A percentile compares a stretch with the other conserved stretches of the same genome.
Evolutionary conservation across 108 stramenopile genomes (phyloP).

Genomic region (Skeletonema menzelii): DNA sequence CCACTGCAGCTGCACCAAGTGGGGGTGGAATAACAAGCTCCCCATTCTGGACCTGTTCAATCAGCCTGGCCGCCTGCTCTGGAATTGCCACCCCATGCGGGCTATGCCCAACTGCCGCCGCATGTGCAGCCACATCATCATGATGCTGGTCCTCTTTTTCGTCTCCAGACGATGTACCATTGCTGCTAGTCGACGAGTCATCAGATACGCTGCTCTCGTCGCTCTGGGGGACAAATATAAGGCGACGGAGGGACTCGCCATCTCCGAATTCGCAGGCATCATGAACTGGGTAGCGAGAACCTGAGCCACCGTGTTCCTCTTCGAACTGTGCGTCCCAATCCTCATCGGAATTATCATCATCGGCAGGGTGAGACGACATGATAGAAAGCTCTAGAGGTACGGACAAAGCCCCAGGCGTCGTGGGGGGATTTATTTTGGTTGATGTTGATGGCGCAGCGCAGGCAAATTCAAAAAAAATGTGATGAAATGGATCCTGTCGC

Average conservation of each 20-base stretch:
- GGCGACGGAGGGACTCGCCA: conserved; percentile 54
- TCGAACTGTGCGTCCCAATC: conserved; percentile 56
- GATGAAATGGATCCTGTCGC: no score
- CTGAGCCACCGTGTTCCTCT: conserved; percentile 18
- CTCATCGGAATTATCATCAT: conserved; percentile 48
- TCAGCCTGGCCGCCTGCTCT: conserved; percentile 9
- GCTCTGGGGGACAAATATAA: conserved; percentile 48
- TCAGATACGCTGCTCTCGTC: conserved; percentile 38
- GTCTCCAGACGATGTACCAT: conserved; percentile 8
- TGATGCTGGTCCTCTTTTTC: conserved; percentile 10
- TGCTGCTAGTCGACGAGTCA: conserved; percentile 4
- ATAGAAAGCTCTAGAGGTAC: not conserved
- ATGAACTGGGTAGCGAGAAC: conserved; percentile 81
- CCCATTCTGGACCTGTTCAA: not conserved
- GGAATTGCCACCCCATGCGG: conserved; percentile 25
- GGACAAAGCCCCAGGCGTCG: not conserved
- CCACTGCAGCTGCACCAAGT: conserved; percentile 1
- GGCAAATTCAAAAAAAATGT: no score
- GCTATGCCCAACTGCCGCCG: conserved; percentile 76
- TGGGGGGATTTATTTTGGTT: not conserved
- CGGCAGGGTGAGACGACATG: conserved; percentile 12
- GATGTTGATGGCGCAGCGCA: no score
- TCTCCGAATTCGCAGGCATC: conserved; percentile 86
- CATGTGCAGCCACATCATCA: conserved; percentile 61
- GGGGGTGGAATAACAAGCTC: conserved; percentile 3